Base-by-base conservation (phyloP, 2,329 filamentous ascomycete genomes). In the Cercospora janseana region DNA sequence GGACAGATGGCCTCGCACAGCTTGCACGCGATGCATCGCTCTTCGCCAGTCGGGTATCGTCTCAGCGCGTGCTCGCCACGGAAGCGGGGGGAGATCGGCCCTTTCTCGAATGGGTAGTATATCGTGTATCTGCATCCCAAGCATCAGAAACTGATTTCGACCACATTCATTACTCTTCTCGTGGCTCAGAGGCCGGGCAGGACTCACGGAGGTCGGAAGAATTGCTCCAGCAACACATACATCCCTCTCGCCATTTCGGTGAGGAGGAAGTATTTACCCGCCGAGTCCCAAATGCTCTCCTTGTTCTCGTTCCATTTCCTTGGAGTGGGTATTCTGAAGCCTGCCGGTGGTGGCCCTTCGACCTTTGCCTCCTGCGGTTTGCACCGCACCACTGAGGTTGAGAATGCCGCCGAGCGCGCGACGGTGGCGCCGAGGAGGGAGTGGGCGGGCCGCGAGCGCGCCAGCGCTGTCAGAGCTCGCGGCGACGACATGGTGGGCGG, bases 11-110 rank as follows among this genome's bases (percentile, higher is more conserved):
- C 93, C 77, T 98, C 93, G 76, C 93, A 98, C 52, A 98, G 85
- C 80, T 98, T 98, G 87, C 93, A 98, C 63, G 93, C 93, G 74
- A 98, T 98, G 79, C 93, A 98, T 64, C 93, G 87, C 78, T 98
- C 93, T 76, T 98, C 93, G 61, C 93, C 93, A 3, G 92, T 94
- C 23, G 93, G 93, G 73, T 98, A 98, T 67, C 93, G 84, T 72
- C 93, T 85, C 58, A 98, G 81, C 61, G 93, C 93, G 76, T 98
- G 93, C 74, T 98, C 93, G 70, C 93, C 93, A 72, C 93, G 88
- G 83, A 98, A 98, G 63, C 93, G 87, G 55, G 93, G 93, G 27
- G 91, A 96, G 70, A 98, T 96, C 54, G 93, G 93, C 40, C 93
- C 93, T 80, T 98, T 98, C 72, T 98, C 93, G 73, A 96, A 98